Conservation (phyloP, 495 filamentous ascomycete genomes). For the Talaromyces proteolyticus region DNA sequence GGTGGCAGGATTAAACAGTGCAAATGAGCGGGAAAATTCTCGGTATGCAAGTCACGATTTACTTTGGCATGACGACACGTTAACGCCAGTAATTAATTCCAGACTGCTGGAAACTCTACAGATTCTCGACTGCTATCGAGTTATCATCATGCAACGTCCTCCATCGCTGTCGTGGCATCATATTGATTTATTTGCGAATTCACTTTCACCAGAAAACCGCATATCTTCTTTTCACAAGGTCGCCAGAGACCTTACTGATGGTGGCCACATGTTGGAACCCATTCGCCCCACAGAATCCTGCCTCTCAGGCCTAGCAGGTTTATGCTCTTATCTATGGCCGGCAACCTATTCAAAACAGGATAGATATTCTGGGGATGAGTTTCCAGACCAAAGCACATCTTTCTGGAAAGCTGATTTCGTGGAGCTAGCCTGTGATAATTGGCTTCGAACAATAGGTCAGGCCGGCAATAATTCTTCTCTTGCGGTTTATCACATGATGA, state of each 20-base stretch:
- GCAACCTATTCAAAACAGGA: not conserved
- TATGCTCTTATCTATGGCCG: slow-evolving; percentile 1
- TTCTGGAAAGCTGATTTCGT: not conserved
- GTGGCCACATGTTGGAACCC: not conserved
- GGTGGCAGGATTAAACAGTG: not conserved
- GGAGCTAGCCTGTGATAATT: slow-evolving; percentile 1
- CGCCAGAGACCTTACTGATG: not conserved
- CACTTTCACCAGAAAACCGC: not conserved
- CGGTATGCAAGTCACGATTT: not conserved
- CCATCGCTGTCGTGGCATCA: not conserved
- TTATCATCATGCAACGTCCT: not conserved
- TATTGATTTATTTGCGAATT: not conserved
- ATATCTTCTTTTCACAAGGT: not conserved
- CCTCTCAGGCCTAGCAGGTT: not conserved
- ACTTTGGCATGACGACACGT: not conserved
- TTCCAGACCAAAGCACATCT: not conserved
- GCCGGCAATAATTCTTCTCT: not conserved
- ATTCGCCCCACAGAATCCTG: not conserved
- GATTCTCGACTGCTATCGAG: not conserved
- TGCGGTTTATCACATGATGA: slow-evolving; percentile 1
- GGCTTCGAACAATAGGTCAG: not conserved
- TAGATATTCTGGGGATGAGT: not conserved
- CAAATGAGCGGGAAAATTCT: not conserved
- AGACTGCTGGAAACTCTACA: not conserved
- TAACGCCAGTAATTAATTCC: not conserved